Evolutionary conservation across 495 filamentous ascomycete genomes (phyloP), one percentile per base, ranked within the genome.

Genomic region (Podospora didyma): DNA sequence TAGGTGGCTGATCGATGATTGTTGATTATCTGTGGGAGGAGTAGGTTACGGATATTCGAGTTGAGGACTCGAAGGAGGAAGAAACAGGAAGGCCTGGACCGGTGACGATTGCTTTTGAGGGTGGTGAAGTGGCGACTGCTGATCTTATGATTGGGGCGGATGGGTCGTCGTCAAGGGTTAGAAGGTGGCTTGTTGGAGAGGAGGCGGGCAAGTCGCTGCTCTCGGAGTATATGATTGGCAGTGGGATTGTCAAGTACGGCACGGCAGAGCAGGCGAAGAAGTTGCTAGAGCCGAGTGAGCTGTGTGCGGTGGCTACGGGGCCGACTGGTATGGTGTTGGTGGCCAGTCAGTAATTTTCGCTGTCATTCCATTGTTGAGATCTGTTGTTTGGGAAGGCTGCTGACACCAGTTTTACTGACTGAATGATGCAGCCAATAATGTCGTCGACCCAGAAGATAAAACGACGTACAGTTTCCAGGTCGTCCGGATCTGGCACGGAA

Each of bases 91-190:
- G n/a, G n/a, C n/a, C 17, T 16, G 53, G 80, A 63, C 55, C 82
- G 82, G 73, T 89, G 23, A 83, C 80, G 37, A 80, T 79, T 45
- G 14, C 17, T 0, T 0, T 59, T 17, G 34, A 44, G 9, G 44
- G 49, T 14, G 53, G 53, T 4, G 45, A 19, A 9, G 17, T 21
- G 3, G 46, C 28, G 17, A 31, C 26, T 17, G 71, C 63, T 1
- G 54, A 69, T 26, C 57, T 71, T 0, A 54, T 79, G 2, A 51
- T 82, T 17, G 79, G 77, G 0, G 69, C 79, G 0, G 79, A 82
- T 55, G 77, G 78, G 16, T 66, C 77, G 19, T 63, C 68, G 3
- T 76, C 73, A 11, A 60, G 41, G 11, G 66, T 75, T 0, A 65
- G 78, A 1, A 53, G 60, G 21, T 56, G 53, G 53, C 45, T 56